Conservation (phyloP, 192 early-diverging fungal genomes). For the Borealophlyctis nickersoniae region DNA sequence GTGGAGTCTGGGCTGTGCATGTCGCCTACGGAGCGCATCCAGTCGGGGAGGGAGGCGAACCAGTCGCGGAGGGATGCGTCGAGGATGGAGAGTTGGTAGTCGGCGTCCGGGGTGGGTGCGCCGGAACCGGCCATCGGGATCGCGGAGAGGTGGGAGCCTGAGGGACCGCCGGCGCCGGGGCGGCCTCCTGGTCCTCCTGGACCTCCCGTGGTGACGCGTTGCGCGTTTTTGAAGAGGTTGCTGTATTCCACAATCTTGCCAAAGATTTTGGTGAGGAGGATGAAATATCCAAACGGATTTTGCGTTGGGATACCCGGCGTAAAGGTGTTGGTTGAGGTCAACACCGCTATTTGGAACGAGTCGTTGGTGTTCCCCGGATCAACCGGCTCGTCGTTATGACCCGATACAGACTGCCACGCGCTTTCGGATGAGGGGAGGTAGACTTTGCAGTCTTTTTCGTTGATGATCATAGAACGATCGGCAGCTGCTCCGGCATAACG, state of each 20-base stretch:
- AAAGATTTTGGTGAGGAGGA: constrained; percentile 43
- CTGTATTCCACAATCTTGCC: constrained; percentile 42
- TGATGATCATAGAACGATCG: constrained; percentile 37
- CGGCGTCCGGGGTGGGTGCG: constrained; percentile 16
- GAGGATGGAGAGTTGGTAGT: constrained; percentile 34
- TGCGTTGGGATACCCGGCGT: constrained; percentile 30
- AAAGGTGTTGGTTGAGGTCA: constrained; percentile 33
- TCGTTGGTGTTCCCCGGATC: constrained; percentile 6
- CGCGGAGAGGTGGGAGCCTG: background rate
- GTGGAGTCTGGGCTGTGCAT: too few relatives aligned
- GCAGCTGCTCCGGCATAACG: constrained; percentile 39
- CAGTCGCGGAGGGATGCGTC: constrained; percentile 39
- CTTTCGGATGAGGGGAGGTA: constrained; percentile 36
- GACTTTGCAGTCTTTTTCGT: constrained; percentile 44
- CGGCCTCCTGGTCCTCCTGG: too few relatives aligned
- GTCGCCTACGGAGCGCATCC: constrained; percentile 13
- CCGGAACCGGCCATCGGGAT: background rate
- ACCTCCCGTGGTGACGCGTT: constrained; percentile 13
- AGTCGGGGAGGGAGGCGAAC: constrained; percentile 35
- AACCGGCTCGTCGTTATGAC: constrained; percentile 8
- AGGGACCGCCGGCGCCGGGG: background rate
- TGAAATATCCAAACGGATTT: constrained; percentile 27
- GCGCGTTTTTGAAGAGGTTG: constrained; percentile 24
- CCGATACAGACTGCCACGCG: constrained; percentile 11
- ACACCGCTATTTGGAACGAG: constrained; percentile 30